phyloP scores from a whole-genome alignment of 495 filamentous ascomycete genomes.

The Chaetomium tenue region DNA sequence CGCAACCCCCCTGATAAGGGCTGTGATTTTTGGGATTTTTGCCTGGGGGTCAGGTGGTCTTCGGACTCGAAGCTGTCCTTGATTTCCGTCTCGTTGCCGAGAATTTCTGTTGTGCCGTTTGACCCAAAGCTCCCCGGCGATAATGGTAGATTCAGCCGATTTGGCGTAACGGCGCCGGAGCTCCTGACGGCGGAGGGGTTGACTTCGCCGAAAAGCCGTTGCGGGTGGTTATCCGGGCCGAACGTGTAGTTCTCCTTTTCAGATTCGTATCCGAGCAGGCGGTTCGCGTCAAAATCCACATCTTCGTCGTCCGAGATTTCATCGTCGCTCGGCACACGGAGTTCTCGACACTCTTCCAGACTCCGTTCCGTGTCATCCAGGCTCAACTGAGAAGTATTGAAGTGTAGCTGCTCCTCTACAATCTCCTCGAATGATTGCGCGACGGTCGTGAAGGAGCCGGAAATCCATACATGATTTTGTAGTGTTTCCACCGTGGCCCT shows the following conservation, averaged over 20 bases:
- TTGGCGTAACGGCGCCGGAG: slow-evolving; percentile 44
- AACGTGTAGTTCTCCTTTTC: slow-evolving; percentile 47
- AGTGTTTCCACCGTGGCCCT: slow-evolving; percentile 65
- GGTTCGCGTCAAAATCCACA: slow-evolving; percentile 35
- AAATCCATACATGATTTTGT: slow-evolving; percentile 67
- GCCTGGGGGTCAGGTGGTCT: slow-evolving; percentile 38
- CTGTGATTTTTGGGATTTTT: slow-evolving; percentile 29
- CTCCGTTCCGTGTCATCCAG: slow-evolving; percentile 46
- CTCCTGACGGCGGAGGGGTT: slow-evolving; percentile 66
- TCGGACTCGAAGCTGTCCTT: slow-evolving; percentile 46
- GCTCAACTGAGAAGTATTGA: slow-evolving; percentile 69
- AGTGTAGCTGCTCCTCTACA: slow-evolving; percentile 47
- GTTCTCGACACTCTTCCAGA: slow-evolving; percentile 6
- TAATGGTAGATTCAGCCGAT: slow-evolving; percentile 49
- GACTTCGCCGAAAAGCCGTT: slow-evolving; percentile 80
- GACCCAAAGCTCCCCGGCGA: slow-evolving; percentile 32
- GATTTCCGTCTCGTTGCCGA: slow-evolving; percentile 37
- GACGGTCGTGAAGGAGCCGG: slow-evolving; percentile 32
- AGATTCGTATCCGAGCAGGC: slow-evolving; percentile 36
- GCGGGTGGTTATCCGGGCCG: slow-evolving; percentile 38
- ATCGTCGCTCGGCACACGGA: slow-evolving; percentile 29
- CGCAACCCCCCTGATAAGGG: slow-evolving; percentile 15
- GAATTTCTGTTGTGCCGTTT: slow-evolving; percentile 33
- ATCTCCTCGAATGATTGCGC: slow-evolving; percentile 48
- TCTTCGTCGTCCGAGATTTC: slow-evolving; percentile 49